Conservation (phyloP, 352 stramenopile genomes). For the Pythium utonaiense region DNA sequence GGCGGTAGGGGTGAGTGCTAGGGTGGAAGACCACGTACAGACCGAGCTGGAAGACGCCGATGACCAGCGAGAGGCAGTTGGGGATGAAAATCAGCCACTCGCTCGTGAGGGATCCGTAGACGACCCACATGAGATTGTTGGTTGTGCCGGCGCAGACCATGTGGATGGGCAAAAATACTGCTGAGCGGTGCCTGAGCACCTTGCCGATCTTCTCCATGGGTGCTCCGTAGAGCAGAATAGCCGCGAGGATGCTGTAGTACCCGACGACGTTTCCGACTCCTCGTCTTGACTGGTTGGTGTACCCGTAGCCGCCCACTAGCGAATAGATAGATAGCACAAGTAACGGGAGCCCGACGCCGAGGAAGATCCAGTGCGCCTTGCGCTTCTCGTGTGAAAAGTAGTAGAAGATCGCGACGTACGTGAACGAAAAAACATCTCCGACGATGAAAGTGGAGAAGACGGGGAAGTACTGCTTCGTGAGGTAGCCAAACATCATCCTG, state of each 20-base stretch:
- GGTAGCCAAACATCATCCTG: conserved; percentile 39
- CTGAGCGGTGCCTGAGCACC: conserved; percentile 43
- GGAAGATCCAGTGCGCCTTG: conserved; percentile 30
- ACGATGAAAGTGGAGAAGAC: conserved; percentile 37
- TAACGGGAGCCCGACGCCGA: conserved; percentile 24
- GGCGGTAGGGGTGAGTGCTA: conserved; percentile 32
- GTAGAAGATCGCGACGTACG: conserved; percentile 52
- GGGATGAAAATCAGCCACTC: conserved; percentile 59
- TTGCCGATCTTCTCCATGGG: conserved; percentile 52
- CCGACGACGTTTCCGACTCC: conserved; percentile 31
- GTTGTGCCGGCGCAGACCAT: conserved; percentile 40
- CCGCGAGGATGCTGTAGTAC: conserved; percentile 37
- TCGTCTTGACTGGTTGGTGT: conserved; percentile 15
- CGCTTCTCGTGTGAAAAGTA: conserved; percentile 33
- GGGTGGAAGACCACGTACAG: conserved; percentile 48
- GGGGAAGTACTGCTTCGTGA: conserved; percentile 40
- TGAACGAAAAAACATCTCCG: conserved; percentile 29
- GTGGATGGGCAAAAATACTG: conserved; percentile 49
- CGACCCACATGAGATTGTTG: conserved; percentile 51
- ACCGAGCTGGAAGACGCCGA: conserved; percentile 31
- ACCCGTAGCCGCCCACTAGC: conserved; percentile 6
- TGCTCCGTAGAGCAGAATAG: conserved; percentile 48
- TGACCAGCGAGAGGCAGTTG: conserved; percentile 32
- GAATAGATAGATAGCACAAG: conserved; percentile 13
- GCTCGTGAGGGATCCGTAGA: conserved; percentile 37